These are phyloP conservation scores for Solanum hybrid DNA, from an alignment of 305 asterid species.

Conservation along the genomic window DNA sequence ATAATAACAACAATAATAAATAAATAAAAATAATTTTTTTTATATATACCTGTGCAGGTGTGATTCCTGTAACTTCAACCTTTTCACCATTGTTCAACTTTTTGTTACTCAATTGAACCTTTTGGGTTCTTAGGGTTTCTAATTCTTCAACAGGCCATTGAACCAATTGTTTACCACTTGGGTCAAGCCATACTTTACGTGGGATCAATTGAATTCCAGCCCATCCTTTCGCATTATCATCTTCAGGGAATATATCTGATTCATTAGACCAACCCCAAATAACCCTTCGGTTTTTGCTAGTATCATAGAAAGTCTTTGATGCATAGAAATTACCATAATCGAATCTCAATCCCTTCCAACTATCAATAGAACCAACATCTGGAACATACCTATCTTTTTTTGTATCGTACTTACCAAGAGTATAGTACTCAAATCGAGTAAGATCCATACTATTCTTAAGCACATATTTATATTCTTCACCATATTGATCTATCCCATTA, in stretches of 20 bases:
- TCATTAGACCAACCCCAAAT: slow-evolving; percentile 23
- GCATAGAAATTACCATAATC: slow-evolving; percentile 16
- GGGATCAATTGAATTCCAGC: slow-evolving; percentile 35
- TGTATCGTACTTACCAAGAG: slow-evolving; percentile 13
- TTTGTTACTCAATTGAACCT: slow-evolving; percentile 13
- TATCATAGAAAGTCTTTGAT: slow-evolving; percentile 15
- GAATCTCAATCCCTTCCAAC: slow-evolving; percentile 16
- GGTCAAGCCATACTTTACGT: slow-evolving; percentile 29
- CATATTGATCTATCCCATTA: slow-evolving; percentile 10
- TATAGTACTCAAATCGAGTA: slow-evolving; percentile 22
- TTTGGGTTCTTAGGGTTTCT: slow-evolving; percentile 19
- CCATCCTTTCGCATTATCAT: slow-evolving; percentile 14
- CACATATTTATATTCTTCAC: slow-evolving; percentile 12
- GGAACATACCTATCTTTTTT: slow-evolving; percentile 15
- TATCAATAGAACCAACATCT: slow-evolving; percentile 7
- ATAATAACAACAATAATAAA: background rate
- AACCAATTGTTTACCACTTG: slow-evolving; percentile 29
- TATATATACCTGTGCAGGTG: slow-evolving; percentile 32
- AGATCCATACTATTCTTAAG: slow-evolving; percentile 21
- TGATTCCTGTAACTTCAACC: slow-evolving; percentile 27
- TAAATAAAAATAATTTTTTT: background rate
- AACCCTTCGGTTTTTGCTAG: slow-evolving; percentile 11
- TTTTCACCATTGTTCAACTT: slow-evolving; percentile 13
- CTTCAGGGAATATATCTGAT: background rate
- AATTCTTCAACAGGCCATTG: slow-evolving; percentile 38